A percentile compares a stretch with the other conserved stretches of the same genome.
Conservation (phyloP, 768 basidiomycete genomes). For the Hirschioporus abietinus region DNA sequence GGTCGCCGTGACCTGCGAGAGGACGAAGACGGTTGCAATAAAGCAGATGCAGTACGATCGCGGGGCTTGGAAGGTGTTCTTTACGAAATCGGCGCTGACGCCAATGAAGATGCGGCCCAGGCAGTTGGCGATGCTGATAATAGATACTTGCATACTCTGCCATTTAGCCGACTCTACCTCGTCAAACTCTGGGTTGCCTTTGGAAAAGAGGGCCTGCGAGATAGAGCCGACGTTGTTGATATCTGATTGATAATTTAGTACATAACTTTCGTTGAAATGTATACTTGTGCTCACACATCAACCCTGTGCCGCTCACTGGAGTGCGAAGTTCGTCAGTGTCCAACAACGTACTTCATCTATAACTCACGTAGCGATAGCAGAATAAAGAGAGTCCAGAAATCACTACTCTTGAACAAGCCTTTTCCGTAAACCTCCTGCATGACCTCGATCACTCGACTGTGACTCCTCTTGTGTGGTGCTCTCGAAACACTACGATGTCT, state of each 20-base stretch:
- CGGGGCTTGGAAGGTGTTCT: constrained; percentile 52
- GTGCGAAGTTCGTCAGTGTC: background rate
- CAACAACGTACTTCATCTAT: background rate
- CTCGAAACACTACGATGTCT: constrained; percentile 2
- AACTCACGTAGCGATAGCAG: constrained; percentile 54
- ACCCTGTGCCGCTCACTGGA: constrained; percentile 64
- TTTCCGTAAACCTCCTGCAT: constrained; percentile 50
- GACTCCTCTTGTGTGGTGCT: constrained; percentile 11
- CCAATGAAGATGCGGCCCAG: constrained; percentile 73
- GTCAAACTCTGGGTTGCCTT: constrained; percentile 57
- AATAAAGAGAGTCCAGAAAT: constrained; percentile 61
- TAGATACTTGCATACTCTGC: constrained; percentile 84
- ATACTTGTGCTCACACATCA: constrained; percentile 55
- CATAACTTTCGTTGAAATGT: background rate
- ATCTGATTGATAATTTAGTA: constrained; percentile 31
- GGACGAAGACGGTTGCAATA: constrained; percentile 60
- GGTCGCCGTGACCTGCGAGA: constrained; percentile 63
- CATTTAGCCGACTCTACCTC: constrained; percentile 60
- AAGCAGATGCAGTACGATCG: constrained; percentile 67
- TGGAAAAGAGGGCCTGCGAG: constrained; percentile 60
- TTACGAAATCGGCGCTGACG: constrained; percentile 59
- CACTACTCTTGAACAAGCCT: constrained; percentile 41
- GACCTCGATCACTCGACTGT: constrained; percentile 19
- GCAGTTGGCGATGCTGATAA: constrained; percentile 78
- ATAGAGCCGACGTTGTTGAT: constrained; percentile 88